Conservation (phyloP, 345 rosid genomes). For the Schrenkiella parvula region DNA sequence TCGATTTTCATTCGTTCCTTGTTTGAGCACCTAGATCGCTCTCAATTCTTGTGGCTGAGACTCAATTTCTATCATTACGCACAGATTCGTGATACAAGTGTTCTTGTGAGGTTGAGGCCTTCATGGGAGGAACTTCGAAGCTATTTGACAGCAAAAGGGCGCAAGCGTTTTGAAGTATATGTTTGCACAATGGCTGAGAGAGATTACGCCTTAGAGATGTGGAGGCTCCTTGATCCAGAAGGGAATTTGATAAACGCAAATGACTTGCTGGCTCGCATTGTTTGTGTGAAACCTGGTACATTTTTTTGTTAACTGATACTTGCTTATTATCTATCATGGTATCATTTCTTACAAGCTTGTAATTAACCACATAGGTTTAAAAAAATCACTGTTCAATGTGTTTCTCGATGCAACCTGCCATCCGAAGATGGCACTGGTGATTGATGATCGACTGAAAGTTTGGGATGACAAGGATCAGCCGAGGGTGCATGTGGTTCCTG, state of each 20-base stretch:
- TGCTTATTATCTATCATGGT: conserved; percentile 9
- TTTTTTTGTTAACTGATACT: background rate
- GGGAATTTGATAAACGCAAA: conserved; percentile 76
- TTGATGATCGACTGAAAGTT: conserved; percentile 95
- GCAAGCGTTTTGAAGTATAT: conserved; percentile 98
- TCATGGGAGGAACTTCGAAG: conserved; percentile 95
- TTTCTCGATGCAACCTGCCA: conserved; percentile 86
- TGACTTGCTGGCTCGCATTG: conserved; percentile 77
- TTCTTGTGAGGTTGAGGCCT: conserved; percentile 98
- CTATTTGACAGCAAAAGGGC: conserved; percentile 92
- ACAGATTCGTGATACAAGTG: conserved; percentile 97
- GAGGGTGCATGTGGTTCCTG: conserved; percentile 97
- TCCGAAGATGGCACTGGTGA: conserved; percentile 95
- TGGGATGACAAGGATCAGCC: conserved; percentile 99
- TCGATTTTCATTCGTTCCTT: background rate
- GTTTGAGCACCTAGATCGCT: conserved; percentile 1
- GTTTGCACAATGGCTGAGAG: conserved; percentile 99
- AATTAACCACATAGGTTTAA: conserved; percentile 49
- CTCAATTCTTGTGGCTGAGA: background rate
- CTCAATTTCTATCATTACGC: background rate
- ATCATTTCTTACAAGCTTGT: conserved; percentile 11
- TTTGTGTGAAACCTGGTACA: conserved; percentile 91
- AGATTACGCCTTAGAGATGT: conserved; percentile 98
- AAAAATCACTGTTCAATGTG: conserved; percentile 84
- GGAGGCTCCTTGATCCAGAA: conserved; percentile 99